These are phyloP conservation scores for Thelonectria olida DNA, from an alignment of 2,329 filamentous ascomycete genomes.

Conservation along the genomic window DNA sequence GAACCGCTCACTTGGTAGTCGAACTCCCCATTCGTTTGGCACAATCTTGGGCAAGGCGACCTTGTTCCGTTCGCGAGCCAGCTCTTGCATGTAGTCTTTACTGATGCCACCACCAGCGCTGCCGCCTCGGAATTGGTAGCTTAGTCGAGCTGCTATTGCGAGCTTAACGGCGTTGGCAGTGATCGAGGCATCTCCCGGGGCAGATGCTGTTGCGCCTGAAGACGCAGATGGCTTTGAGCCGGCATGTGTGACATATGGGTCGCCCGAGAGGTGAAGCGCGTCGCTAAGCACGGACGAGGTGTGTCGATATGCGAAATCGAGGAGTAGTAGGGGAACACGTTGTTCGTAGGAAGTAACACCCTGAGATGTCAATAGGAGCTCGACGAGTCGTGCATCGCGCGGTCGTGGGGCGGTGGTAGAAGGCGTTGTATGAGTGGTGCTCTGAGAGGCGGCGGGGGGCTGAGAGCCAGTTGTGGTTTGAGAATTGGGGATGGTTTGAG, in stretches of 20 bases:
- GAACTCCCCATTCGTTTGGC: slow-evolving; percentile 73
- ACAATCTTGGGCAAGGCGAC: slow-evolving; percentile 70
- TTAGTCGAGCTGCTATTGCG: slow-evolving; percentile 74
- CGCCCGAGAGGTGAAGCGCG: slow-evolving; percentile 73
- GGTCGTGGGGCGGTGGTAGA: slow-evolving; percentile 65
- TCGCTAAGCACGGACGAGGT: slow-evolving; percentile 77
- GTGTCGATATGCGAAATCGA: slow-evolving; percentile 89
- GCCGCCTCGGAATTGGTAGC: slow-evolving; percentile 73
- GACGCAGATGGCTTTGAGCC: slow-evolving; percentile 61
- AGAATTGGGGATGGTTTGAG: slow-evolving; percentile 49
- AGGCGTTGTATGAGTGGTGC: slow-evolving; percentile 41
- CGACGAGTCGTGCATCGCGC: slow-evolving; percentile 81
- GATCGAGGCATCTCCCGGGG: slow-evolving; percentile 65
- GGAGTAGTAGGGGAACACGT: slow-evolving; percentile 82
- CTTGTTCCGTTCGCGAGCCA: slow-evolving; percentile 77
- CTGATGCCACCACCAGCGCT: slow-evolving; percentile 62
- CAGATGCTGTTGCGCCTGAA: slow-evolving; percentile 58
- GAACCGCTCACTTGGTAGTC: slow-evolving; percentile 74
- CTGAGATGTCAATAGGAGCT: slow-evolving; percentile 81
- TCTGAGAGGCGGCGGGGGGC: slow-evolving; percentile 35
- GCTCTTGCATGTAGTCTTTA: slow-evolving; percentile 81
- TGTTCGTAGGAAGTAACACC: slow-evolving; percentile 84
- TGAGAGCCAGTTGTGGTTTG: slow-evolving; percentile 44
- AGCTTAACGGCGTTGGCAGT: slow-evolving; percentile 74
- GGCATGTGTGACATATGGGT: slow-evolving; percentile 71